phyloP scores from a whole-genome alignment of 805 yeast genomes.

The Phaffomyces antillensis region DNA sequence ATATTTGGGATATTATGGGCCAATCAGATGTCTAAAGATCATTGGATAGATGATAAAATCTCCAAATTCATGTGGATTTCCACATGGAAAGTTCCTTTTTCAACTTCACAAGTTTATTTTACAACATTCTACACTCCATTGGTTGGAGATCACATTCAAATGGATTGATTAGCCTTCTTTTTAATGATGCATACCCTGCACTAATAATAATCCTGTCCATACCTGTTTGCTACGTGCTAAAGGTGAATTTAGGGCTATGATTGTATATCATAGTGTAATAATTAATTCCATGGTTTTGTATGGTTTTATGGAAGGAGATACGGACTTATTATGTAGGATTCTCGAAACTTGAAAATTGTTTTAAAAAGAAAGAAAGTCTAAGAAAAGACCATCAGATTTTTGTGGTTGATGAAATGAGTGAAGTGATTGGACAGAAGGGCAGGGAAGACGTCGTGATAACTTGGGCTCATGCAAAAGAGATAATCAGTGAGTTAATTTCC shows the following conservation, averaged over 20 bases:
- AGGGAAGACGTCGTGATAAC: background rate
- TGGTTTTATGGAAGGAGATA: background rate
- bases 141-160: constrained; percentile 41
- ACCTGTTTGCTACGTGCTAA: constrained; percentile 27
- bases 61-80: constrained; percentile 68
- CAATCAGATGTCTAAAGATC: constrained; percentile 50
- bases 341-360: background rate
- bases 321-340: background rate
- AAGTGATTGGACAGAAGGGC: background rate
- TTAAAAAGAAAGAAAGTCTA: too few relatives aligned
- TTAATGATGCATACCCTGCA: constrained; percentile 68
- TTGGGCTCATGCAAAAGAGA: constrained; percentile 11
- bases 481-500: constrained; percentile 8
- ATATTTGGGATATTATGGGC: constrained; percentile 67
- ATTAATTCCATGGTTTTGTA: too few relatives aligned
- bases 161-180: constrained; percentile 79
- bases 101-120: constrained; percentile 80
- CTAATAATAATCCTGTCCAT: constrained; percentile 69
- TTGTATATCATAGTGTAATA: too few relatives aligned
- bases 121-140: constrained; percentile 85
- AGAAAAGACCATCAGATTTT: too few relatives aligned
- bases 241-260: constrained; percentile 9
- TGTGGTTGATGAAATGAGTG: too few relatives aligned
- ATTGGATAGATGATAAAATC: constrained; percentile 57
- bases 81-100: constrained; percentile 76